These are phyloP conservation scores for Bruguiera sexangula DNA, from an alignment of 345 rosid species.

Conservation along the genomic window DNA sequence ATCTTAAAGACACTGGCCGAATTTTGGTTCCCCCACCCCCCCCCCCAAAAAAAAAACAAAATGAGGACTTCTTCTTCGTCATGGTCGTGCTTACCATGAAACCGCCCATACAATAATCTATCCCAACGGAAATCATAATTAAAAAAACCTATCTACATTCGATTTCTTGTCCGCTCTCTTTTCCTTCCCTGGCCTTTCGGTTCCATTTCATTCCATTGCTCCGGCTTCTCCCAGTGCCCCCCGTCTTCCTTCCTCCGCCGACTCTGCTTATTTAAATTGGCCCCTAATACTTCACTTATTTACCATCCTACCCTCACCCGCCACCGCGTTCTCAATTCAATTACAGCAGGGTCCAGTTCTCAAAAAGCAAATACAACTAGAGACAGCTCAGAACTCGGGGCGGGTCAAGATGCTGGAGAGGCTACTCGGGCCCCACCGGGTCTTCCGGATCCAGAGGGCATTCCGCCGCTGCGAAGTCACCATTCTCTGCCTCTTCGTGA, in stretches of 20 bases:
- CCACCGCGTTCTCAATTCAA: too few relatives aligned
- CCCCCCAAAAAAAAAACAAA: too few relatives aligned
- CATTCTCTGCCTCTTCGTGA: conserved; percentile 52
- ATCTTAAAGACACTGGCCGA: too few relatives aligned
- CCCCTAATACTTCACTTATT: background rate
- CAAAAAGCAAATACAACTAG: too few relatives aligned
- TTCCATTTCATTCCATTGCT: background rate
- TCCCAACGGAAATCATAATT: too few relatives aligned
- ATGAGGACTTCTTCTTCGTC: too few relatives aligned
- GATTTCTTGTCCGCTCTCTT: background rate
- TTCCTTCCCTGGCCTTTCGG: background rate
- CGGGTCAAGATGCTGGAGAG: conserved; percentile 33
- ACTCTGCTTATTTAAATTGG: background rate
- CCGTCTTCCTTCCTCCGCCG: conserved; percentile 1
- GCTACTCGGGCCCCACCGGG: conserved; percentile 47
- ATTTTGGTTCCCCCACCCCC: too few relatives aligned
- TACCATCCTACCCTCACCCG: background rate
- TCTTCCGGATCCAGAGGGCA: conserved; percentile 46
- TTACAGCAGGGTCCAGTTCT: too few relatives aligned
- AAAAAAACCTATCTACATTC: too few relatives aligned
- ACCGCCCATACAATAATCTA: too few relatives aligned
- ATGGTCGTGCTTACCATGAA: too few relatives aligned
- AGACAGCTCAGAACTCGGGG: background rate
- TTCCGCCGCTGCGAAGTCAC: conserved; percentile 61
- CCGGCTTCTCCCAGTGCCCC: background rate